Percentiles rank a stretch among this genome's conserved stretches.
Evolutionary conservation across 2,329 filamentous ascomycete genomes (phyloP).

Genomic region (Clarireedia homoeocarpa): DNA sequence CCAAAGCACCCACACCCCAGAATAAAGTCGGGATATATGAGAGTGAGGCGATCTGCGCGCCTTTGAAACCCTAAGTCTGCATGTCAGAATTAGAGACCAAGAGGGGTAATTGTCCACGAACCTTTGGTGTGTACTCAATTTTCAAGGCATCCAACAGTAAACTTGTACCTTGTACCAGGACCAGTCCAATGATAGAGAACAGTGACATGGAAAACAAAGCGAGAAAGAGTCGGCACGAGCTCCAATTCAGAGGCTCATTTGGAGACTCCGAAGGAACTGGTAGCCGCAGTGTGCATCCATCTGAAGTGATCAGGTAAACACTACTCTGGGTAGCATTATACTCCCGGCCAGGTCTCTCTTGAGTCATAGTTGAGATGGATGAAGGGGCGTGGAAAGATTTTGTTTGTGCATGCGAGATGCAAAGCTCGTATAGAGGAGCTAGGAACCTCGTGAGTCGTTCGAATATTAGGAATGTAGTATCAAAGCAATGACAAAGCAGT

Average conservation of each 20-base stretch:
- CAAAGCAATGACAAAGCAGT: too few relatives aligned
- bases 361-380: background rate
- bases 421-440: too few relatives aligned
- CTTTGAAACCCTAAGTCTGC: background rate
- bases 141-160: background rate
- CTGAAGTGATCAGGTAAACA: conserved; percentile 29
- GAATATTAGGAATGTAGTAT: too few relatives aligned
- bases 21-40: background rate
- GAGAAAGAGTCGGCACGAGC: background rate
- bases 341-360: background rate
- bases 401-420: too few relatives aligned
- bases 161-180: background rate
- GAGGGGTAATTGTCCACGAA: background rate
- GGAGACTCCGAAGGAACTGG: conserved; percentile 22
- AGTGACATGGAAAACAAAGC: background rate
- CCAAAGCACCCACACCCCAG: conserved; percentile 29
- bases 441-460: too few relatives aligned
- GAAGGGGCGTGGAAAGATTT: background rate
- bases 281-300: conserved; percentile 27
- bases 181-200: background rate
- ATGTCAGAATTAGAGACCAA: background rate
- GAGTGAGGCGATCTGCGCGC: background rate
- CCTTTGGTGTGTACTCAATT: background rate
- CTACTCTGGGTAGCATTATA: conserved; percentile 9
- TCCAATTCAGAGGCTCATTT: background rate